phyloP scores from a whole-genome alignment of 2,329 filamentous ascomycete species.

The Epichloe baconii region DNA sequence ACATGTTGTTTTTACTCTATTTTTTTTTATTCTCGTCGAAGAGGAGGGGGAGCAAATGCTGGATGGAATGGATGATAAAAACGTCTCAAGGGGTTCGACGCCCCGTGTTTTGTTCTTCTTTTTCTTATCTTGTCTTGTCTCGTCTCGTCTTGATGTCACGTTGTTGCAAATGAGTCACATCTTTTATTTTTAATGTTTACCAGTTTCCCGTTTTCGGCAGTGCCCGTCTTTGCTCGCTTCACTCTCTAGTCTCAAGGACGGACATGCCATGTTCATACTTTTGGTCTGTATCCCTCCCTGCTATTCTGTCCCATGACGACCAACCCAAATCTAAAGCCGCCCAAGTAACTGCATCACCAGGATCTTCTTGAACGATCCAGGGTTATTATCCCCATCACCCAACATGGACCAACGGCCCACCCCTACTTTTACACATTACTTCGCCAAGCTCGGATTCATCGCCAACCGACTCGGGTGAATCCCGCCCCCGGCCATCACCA shows the following conservation, averaged over 20 bases:
- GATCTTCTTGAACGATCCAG: neutral
- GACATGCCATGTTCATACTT: too few relatives aligned
- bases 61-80: neutral
- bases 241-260: too few relatives aligned
- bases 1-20: constrained; percentile 1
- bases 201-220: neutral
- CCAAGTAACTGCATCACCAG: neutral
- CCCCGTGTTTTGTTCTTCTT: neutral
- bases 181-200: neutral
- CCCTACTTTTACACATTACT: neutral
- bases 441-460: constrained; percentile 7
- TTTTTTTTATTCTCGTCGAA: neutral
- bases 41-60: neutral
- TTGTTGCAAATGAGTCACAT: neutral
- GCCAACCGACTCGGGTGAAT: constrained; percentile 41
- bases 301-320: too few relatives aligned
- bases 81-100: neutral
- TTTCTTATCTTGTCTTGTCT: neutral
- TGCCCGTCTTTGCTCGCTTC: neutral
- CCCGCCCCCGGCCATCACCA: constrained; percentile 16
- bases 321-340: too few relatives aligned
- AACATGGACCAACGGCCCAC: too few relatives aligned
- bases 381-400: too few relatives aligned
- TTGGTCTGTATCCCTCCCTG: too few relatives aligned
- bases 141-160: neutral